Conservation (phyloP, 495 filamentous ascomycete species). For the Penicillium samsonianum region DNA sequence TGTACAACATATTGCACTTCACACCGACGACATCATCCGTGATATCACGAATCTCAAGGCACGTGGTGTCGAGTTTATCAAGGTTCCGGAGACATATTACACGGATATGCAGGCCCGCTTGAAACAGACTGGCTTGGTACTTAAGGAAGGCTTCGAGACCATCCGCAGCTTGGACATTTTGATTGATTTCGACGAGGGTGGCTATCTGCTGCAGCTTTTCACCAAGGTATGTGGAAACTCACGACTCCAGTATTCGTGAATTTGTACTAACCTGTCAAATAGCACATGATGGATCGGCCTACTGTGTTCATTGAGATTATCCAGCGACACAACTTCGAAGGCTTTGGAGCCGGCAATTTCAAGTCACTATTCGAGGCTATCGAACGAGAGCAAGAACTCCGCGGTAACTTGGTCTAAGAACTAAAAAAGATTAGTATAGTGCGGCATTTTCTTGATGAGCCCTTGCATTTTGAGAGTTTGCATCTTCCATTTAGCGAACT, state of each 20-base stretch:
- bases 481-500: conserved; percentile 7
- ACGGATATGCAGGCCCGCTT: conserved; percentile 69
- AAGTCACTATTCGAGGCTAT: conserved; percentile 91
- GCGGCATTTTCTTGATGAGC: neutral
- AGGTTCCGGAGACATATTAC: conserved; percentile 81
- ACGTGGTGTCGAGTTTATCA: conserved; percentile 86
- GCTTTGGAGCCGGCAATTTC: conserved; percentile 94
- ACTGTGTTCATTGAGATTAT: conserved; percentile 96
- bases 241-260: neutral
- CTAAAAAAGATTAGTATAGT: neutral
- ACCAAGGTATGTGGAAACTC: conserved; percentile 58
- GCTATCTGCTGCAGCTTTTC: conserved; percentile 83
- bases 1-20: conserved; percentile 88
- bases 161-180: conserved; percentile 75
- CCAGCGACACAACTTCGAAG: conserved; percentile 80
- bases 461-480: neutral
- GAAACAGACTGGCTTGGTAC: conserved; percentile 49
- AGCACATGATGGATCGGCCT: conserved; percentile 86
- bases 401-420: conserved; percentile 68
- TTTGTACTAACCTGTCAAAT: conserved; percentile 23
- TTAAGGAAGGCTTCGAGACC: conserved; percentile 74
- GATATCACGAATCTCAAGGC: conserved; percentile 72
- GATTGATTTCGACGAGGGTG: conserved; percentile 88
- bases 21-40: conserved; percentile 73
- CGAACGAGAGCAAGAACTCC: conserved; percentile 80